Conservation (phyloP, 352 stramenopile species). For the Globisporangium uncinulatum region DNA sequence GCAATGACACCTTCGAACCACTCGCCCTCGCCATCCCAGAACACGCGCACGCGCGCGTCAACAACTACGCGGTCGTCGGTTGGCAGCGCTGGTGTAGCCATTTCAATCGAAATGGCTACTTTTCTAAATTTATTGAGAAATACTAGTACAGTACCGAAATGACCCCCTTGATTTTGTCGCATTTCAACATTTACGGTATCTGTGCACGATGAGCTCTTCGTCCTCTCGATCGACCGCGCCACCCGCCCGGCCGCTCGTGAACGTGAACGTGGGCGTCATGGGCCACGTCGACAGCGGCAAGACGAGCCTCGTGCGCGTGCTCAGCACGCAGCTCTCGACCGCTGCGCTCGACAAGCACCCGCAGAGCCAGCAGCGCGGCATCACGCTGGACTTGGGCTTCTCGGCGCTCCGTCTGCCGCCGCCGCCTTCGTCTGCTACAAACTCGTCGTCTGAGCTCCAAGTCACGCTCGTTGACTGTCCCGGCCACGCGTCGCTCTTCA, state of each 20-base stretch:
- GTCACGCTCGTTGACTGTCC: conserved; percentile 96
- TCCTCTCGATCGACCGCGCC: background rate
- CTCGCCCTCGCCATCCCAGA: conserved; percentile 56
- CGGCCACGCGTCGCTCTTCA: conserved; percentile 97
- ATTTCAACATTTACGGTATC: too few relatives aligned
- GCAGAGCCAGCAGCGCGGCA: conserved; percentile 94
- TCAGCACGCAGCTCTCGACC: conserved; percentile 97
- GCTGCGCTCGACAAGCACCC: conserved; percentile 98
- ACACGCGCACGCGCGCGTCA: conserved; percentile 52
- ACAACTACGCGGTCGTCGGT: conserved; percentile 12
- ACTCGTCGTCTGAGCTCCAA: conserved; percentile 47
- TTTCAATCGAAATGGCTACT: background rate
- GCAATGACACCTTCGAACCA: conserved; percentile 66
- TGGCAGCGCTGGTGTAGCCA: background rate
- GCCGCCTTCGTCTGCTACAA: background rate
- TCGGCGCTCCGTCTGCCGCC: conserved; percentile 89
- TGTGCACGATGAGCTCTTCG: too few relatives aligned
- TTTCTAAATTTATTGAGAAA: too few relatives aligned
- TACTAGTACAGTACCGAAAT: background rate
- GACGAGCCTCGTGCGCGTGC: conserved; percentile 93
- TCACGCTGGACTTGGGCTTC: conserved; percentile 99
- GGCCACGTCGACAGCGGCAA: conserved; percentile 99
- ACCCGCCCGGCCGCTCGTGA: conserved; percentile 26
- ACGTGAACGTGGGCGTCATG: conserved; percentile 98
- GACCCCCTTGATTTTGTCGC: background rate